phyloP scores from a whole-genome alignment of 768 basidiomycete genomes.

The Termitomyces sp. region DNA sequence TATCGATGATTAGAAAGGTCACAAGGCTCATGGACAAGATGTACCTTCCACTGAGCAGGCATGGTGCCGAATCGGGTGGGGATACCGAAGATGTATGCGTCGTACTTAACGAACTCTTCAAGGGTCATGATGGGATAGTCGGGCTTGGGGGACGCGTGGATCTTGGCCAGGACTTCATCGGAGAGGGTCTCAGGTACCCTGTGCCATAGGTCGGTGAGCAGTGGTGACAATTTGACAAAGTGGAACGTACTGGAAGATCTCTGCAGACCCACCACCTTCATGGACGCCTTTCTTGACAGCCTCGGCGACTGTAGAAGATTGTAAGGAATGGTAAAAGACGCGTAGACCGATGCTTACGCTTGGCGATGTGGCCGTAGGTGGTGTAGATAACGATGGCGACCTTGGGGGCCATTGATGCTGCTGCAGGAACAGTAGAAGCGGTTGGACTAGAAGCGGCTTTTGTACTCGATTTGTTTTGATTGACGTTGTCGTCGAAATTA shows the following conservation, averaged over 20 bases:
- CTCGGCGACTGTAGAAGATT: conserved; percentile 49
- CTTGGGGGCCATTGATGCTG: conserved; percentile 3
- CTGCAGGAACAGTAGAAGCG: conserved; percentile 7
- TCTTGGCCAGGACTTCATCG: conserved; percentile 54
- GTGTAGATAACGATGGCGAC: conserved; percentile 72
- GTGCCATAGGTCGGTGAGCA: not conserved
- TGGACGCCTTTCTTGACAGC: conserved; percentile 42
- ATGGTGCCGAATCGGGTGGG: conserved; percentile 80
- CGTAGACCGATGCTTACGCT: conserved; percentile 36
- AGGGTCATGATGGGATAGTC: conserved; percentile 65
- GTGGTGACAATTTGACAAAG: not conserved
- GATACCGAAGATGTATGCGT: conserved; percentile 74
- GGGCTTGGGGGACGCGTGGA: conserved; percentile 66
- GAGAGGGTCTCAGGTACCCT: conserved; percentile 80
- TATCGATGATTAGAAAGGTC: not conserved
- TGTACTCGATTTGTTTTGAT: conserved; percentile 20
- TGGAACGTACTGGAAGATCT: conserved; percentile 48
- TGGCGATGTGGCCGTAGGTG: conserved; percentile 69
- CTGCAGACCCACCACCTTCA: conserved; percentile 41
- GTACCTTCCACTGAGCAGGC: conserved; percentile 75
- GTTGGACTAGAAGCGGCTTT: conserved; percentile 17
- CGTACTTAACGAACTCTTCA: conserved; percentile 46
- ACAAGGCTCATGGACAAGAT: not conserved
- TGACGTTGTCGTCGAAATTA: conserved; percentile 23
- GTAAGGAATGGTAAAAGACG: not conserved